Evolutionary conservation across 2,329 filamentous ascomycete genomes (phyloP).

Genomic region (Pestalotiopsis sp.): DNA sequence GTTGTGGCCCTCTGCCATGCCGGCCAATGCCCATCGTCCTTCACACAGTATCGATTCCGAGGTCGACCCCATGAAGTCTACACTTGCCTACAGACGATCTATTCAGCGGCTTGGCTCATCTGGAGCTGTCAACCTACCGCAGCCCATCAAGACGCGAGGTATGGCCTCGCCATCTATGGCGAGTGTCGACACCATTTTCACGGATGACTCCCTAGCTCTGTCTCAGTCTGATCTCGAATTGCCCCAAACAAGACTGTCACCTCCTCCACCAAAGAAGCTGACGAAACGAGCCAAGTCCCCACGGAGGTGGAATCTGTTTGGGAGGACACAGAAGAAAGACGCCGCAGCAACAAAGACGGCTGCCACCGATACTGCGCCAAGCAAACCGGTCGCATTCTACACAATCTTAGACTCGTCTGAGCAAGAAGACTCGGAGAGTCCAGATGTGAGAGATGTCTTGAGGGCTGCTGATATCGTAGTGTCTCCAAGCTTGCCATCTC

Average conservation of each 20-base stretch:
- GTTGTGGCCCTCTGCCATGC: slow-evolving; percentile 55
- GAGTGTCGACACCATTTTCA: slow-evolving; percentile 57
- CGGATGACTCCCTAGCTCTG: slow-evolving; percentile 54
- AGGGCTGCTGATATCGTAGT: slow-evolving; percentile 46
- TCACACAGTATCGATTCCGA: slow-evolving; percentile 60
- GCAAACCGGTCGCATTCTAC: slow-evolving; percentile 59
- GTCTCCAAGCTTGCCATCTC: background rate
- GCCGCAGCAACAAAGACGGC: slow-evolving; percentile 42
- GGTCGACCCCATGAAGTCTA: slow-evolving; percentile 45
- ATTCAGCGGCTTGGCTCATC: slow-evolving; percentile 49
- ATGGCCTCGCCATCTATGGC: slow-evolving; percentile 49
- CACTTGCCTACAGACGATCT: slow-evolving; percentile 56
- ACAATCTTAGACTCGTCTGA: slow-evolving; percentile 62
- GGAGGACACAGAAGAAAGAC: slow-evolving; percentile 40
- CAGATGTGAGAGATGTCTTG: slow-evolving; percentile 48
- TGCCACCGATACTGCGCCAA: slow-evolving; percentile 47
- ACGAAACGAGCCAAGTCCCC: slow-evolving; percentile 56
- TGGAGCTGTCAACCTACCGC: slow-evolving; percentile 49
- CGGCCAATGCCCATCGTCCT: slow-evolving; percentile 41
- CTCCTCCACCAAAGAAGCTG: slow-evolving; percentile 50
- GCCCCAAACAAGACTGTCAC: slow-evolving; percentile 28
- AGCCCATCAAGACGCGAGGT: slow-evolving; percentile 50
- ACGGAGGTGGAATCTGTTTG: slow-evolving; percentile 65
- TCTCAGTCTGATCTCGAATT: slow-evolving; percentile 36
- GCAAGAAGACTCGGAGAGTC: slow-evolving; percentile 40